Percentiles rank a stretch among this genome's conserved stretches.
These are phyloP conservation scores for Hevea brasiliensis DNA, from an alignment of 345 rosid species.

Conservation along the genomic window DNA sequence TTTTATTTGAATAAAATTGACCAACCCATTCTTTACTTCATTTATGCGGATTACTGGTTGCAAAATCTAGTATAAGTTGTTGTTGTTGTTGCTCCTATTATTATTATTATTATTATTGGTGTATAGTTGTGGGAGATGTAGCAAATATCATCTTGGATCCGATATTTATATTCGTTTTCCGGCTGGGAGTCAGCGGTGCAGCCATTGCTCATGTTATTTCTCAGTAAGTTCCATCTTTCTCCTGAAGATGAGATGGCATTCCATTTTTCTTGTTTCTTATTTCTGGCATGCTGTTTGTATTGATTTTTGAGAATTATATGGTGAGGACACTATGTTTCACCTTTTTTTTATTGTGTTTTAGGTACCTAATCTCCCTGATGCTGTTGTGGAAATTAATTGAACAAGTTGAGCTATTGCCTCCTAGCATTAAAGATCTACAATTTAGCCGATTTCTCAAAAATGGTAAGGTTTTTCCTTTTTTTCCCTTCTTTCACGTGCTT, in stretches of 20 bases:
- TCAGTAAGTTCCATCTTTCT: constrained; percentile 21
- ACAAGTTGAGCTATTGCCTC: constrained; percentile 26
- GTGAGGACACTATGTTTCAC: not conserved
- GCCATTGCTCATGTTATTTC: constrained; percentile 33
- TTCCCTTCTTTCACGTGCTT: not conserved
- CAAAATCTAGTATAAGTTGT: not conserved
- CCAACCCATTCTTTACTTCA: too few relatives aligned
- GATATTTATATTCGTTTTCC: constrained; percentile 25
- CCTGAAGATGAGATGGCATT: not conserved
- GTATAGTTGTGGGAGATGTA: constrained; percentile 23
- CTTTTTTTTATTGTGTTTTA: not conserved
- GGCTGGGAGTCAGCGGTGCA: constrained; percentile 26
- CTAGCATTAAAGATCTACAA: constrained; percentile 27
- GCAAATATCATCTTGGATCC: constrained; percentile 26
- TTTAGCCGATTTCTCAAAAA: constrained; percentile 28
- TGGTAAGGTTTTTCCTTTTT: constrained; percentile 9
- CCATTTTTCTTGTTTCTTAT: not conserved
- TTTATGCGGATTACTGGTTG: not conserved
- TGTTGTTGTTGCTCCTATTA: not conserved
- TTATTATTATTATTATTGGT: not conserved
- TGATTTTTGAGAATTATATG: not conserved
- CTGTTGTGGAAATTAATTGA: constrained; percentile 20
- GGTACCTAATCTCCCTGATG: constrained; percentile 26
- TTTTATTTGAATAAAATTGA: not conserved
- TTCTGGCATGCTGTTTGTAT: not conserved